A percentile compares a stretch with the other conserved stretches of the same genome.
phyloP scores from a whole-genome alignment of 352 stramenopile species.

The Globisporangium okanoganense region DNA sequence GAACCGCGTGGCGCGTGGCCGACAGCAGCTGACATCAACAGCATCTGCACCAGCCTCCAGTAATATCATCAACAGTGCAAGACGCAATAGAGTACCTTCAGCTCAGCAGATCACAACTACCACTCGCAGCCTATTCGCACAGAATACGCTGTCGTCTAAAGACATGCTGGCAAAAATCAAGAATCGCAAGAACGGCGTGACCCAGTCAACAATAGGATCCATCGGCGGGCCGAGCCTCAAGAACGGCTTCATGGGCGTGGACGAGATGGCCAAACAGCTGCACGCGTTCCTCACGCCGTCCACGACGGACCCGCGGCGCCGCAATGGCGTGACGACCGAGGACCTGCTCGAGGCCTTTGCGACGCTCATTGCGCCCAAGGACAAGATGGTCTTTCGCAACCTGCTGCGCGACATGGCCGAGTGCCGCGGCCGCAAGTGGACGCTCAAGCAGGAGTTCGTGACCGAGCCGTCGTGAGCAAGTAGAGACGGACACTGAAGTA shows the following conservation, averaged over 20 bases:
- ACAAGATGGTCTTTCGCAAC: constrained; percentile 87
- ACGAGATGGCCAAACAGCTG: constrained; percentile 72
- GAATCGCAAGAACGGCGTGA: constrained; percentile 35
- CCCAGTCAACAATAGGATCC: neutral
- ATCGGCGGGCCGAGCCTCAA: neutral
- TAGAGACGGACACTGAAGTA: neutral
- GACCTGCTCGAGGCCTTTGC: constrained; percentile 88
- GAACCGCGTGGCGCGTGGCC: constrained; percentile 29
- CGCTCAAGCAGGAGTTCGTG: constrained; percentile 59
- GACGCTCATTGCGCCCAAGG: constrained; percentile 75
- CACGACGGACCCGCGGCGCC: constrained; percentile 14
- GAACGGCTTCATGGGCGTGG: constrained; percentile 37
- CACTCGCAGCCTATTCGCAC: constrained; percentile 25
- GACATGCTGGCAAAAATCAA: constrained; percentile 75
- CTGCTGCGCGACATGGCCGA: constrained; percentile 80
- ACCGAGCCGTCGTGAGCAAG: constrained; percentile 1
- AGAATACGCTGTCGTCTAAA: constrained; percentile 39
- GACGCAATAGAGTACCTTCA: constrained; percentile 2
- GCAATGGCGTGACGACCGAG: constrained; percentile 80
- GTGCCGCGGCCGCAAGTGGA: constrained; percentile 66
- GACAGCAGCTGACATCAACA: constrained; percentile 12
- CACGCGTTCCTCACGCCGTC: constrained; percentile 71
- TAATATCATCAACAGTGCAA: neutral
- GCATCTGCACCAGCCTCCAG: neutral
- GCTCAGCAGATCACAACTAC: constrained; percentile 4